Conservation (phyloP, 1,284 basidiomycete genomes). For the Leccinum subfulvum region DNA sequence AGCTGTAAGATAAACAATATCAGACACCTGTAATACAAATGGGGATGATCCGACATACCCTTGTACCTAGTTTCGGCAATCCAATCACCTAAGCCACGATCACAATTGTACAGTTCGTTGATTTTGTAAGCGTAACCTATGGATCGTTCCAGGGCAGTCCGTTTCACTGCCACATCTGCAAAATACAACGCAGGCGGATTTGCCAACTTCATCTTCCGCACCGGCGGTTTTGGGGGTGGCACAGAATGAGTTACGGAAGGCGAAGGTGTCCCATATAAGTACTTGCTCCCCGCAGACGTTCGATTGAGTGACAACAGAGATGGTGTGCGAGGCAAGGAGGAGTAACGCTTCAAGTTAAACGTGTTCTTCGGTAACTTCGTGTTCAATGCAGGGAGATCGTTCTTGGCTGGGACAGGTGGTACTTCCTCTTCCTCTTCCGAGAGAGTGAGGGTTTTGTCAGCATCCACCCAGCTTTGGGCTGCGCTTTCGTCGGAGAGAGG, state of each 20-base stretch:
- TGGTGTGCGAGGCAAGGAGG: constrained; percentile 58
- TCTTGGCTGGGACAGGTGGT: constrained; percentile 35
- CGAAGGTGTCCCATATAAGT: constrained; percentile 43
- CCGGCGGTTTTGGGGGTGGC: constrained; percentile 20
- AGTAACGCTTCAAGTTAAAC: constrained; percentile 53
- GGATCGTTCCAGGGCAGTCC: constrained; percentile 71
- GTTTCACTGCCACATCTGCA: constrained; percentile 62
- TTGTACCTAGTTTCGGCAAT: constrained; percentile 52
- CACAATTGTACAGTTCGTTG: constrained; percentile 75
- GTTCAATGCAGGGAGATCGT: constrained; percentile 24
- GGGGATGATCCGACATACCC: constrained; percentile 41
- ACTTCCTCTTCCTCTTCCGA: constrained; percentile 19
- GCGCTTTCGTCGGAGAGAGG: constrained; percentile 25
- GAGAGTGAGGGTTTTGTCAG: constrained; percentile 19
- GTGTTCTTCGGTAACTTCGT: constrained; percentile 29
- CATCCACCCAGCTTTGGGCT: constrained; percentile 19
- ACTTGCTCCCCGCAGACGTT: constrained; percentile 27
- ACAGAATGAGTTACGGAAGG: constrained; percentile 29
- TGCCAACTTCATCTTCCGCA: constrained; percentile 43
- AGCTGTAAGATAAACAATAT: constrained; percentile 19
- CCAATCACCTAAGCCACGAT: constrained; percentile 83
- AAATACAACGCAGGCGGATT: constrained; percentile 78
- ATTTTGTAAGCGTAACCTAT: constrained; percentile 79
- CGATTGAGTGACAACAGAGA: constrained; percentile 39
- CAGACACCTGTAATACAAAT: constrained; percentile 3